A percentile compares a stretch with the other conserved stretches of the same genome.
phyloP scores from a whole-genome alignment of 352 stramenopile genomes.

The Globisporangium sylvaticum region DNA sequence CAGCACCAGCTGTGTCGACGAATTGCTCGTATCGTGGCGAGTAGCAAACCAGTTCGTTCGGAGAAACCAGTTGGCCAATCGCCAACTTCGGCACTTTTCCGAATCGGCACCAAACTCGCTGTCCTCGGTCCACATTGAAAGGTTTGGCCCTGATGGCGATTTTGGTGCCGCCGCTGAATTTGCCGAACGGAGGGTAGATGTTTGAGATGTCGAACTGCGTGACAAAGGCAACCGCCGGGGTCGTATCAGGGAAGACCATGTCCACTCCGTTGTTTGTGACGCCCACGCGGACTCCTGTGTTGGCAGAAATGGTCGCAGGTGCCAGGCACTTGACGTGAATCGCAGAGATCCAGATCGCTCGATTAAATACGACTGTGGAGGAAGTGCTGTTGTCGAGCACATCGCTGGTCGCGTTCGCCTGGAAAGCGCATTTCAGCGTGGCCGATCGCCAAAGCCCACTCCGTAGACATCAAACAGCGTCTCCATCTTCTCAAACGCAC shows the following conservation, averaged over 20 bases:
- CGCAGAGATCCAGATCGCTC: slow-evolving; percentile 43
- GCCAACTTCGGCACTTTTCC: slow-evolving; percentile 29
- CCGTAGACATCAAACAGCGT: slow-evolving; percentile 63
- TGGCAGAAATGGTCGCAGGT: slow-evolving; percentile 20
- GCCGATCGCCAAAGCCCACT: slow-evolving; percentile 45
- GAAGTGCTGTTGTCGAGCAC: not conserved
- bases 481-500: slow-evolving; percentile 35
- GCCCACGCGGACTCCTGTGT: slow-evolving; percentile 22
- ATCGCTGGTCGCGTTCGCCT: not conserved
- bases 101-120: slow-evolving; percentile 64
- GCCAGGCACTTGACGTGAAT: slow-evolving; percentile 49
- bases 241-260: slow-evolving; percentile 17
- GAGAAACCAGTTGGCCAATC: slow-evolving; percentile 21
- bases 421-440: slow-evolving; percentile 44
- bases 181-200: slow-evolving; percentile 46
- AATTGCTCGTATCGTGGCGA: slow-evolving; percentile 21
- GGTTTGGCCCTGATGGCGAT: slow-evolving; percentile 51
- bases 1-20: not conserved
- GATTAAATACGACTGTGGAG: not conserved
- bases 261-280: slow-evolving; percentile 58
- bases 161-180: slow-evolving; percentile 43
- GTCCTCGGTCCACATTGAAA: slow-evolving; percentile 25
- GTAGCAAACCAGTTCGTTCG: slow-evolving; percentile 34
- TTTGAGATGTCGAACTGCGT: slow-evolving; percentile 36
- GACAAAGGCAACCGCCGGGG: slow-evolving; percentile 22